Evolutionary conservation across 1,284 basidiomycete species (phyloP), one percentile per base, ranked within the genome.

Genomic region (Cryptococcus hybrid): DNA sequence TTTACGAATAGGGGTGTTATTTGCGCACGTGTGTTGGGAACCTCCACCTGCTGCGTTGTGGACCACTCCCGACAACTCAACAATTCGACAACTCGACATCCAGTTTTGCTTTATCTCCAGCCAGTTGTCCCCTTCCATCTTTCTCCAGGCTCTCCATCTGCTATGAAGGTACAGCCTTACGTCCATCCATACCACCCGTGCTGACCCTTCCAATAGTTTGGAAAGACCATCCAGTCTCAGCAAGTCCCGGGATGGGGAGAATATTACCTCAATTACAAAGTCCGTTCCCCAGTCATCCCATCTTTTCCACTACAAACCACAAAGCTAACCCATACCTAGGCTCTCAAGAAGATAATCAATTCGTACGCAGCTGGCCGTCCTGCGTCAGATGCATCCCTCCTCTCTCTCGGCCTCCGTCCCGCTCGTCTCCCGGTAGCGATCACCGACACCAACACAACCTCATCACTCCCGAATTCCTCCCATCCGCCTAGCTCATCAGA

Each of bases 251-350:
- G 94, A 80, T 99, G 96, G 96, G 91, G 90, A 24, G 79, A 84
- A 36, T 93, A 92, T 81, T 99, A 99, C 79, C 86, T 98, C 66
- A 96, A 99, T 81, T 99, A 99, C 84, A 99, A 99, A 76, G 81
- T 78, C 35, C 46, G 75, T 47, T 12, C 13, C 35, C 24, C 8
- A 39, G 34, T n/a, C 35, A n/a, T 39, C 35, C 45, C 39, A 44
- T 15, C 39, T 30, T 4, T 4, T 30, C 30, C 30, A 4, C 30
- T 30, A 30, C 30, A 30, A 30, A 30, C 30, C 30, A 30, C 30
- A 30, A 30, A 7, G 30, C 40, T 42, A 11, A 42, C 15, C 15
- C 36, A 5, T 38, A 39, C 39, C 1, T 57, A 74, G 71, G 73
- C 73, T 35, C 66, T 76, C 49, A 76, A 76, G 54, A 76, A 80